Conservation (phyloP, 768 basidiomycete genomes). For the Lyophyllum semitale region DNA sequence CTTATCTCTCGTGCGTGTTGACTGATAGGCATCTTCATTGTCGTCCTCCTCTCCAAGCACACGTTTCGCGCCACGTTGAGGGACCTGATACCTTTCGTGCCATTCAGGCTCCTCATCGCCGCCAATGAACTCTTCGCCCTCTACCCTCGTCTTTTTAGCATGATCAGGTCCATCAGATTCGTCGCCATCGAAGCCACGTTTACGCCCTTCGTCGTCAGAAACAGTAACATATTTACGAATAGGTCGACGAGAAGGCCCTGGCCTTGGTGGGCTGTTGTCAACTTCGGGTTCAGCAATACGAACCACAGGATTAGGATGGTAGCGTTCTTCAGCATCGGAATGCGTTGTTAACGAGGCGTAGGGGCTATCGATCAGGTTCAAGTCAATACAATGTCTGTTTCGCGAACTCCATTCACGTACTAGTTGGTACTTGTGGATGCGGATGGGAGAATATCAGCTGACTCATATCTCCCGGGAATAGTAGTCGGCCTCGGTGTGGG, state of each 20-base stretch:
- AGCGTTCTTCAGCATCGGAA: constrained; percentile 36
- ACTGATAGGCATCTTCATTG: constrained; percentile 34
- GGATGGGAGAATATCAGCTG: constrained; percentile 14
- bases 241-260: constrained; percentile 26
- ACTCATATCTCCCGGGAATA: constrained; percentile 26
- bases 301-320: constrained; percentile 33
- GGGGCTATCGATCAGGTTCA: constrained; percentile 4
- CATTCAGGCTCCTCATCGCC: constrained; percentile 51
- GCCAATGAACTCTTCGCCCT: constrained; percentile 47
- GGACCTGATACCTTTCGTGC: constrained; percentile 22
- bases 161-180: constrained; percentile 46
- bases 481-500: constrained; percentile 19
- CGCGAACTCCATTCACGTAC: constrained; percentile 9
- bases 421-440: constrained; percentile 13
- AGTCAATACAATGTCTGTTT: not conserved
- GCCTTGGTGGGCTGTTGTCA: constrained; percentile 17
- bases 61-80: constrained; percentile 53
- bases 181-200: constrained; percentile 43
- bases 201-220: constrained; percentile 31
- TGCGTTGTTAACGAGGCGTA: constrained; percentile 14
- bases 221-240: constrained; percentile 31
- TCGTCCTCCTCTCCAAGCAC: constrained; percentile 49
- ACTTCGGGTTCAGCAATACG: constrained; percentile 19
- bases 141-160: constrained; percentile 56
- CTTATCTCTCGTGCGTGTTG: constrained; percentile 47